These are phyloP conservation scores for Paramecium biaurelia DNA, from an alignment of 73 alveolate genomes.

Conservation along the genomic window DNA sequence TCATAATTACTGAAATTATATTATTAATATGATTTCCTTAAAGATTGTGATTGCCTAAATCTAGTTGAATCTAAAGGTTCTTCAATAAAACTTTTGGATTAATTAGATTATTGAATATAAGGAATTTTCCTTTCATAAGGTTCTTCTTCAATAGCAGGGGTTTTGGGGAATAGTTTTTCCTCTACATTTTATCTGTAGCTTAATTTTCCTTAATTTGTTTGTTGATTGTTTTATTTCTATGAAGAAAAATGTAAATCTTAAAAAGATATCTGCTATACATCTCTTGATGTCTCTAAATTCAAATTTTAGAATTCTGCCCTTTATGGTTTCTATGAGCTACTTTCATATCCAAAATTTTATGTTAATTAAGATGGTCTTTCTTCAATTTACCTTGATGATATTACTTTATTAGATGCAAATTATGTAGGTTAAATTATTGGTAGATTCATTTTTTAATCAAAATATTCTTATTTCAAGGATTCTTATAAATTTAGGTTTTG, in stretches of 20 bases:
- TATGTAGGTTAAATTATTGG: neutral
- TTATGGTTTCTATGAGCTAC: neutral
- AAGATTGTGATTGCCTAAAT: neutral
- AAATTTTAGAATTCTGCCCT: neutral
- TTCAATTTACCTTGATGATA: neutral
- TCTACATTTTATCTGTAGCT: neutral
- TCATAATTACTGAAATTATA: neutral
- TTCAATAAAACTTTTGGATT: neutral
- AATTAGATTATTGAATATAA: neutral
- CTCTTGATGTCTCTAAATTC: neutral
- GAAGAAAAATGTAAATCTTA: neutral
- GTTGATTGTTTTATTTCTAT: neutral
- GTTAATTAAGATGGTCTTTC: constrained; percentile 6
- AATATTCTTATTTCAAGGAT: neutral
- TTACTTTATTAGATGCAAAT: neutral
- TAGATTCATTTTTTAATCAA: neutral
- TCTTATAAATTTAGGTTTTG: neutral
- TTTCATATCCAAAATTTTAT: neutral
- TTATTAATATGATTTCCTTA: constrained; percentile 1
- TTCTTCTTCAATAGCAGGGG: neutral
- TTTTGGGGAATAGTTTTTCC: neutral
- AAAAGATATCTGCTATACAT: neutral
- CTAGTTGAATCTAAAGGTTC: neutral
- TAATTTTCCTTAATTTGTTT: neutral
- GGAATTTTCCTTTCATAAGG: neutral